Conservation (phyloP, 2,329 filamentous ascomycete species). For the Colletotrichum liriopes region DNA sequence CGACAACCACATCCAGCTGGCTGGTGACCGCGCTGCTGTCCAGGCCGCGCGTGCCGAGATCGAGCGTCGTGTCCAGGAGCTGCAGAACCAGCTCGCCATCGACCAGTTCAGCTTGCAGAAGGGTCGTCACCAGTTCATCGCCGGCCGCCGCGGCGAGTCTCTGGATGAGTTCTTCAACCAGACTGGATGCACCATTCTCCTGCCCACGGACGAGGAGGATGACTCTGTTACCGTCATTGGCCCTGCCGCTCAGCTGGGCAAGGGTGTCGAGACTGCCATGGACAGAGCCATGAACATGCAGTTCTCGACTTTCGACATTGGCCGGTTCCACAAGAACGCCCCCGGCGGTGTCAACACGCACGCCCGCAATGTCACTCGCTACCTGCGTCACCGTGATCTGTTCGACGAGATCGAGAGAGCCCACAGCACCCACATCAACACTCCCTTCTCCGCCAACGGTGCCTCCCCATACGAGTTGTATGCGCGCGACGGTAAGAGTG, state of each 20-base stretch:
- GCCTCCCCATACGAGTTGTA: conserved; percentile 90
- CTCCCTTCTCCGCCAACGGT: conserved; percentile 78
- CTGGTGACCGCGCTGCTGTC: conserved; percentile 87
- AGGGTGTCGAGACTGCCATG: conserved; percentile 86
- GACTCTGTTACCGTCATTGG: conserved; percentile 90
- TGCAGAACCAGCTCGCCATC: conserved; percentile 82
- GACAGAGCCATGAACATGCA: conserved; percentile 91
- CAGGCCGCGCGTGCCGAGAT: conserved; percentile 86
- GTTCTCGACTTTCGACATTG: conserved; percentile 86
- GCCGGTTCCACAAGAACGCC: conserved; percentile 82
- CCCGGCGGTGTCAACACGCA: conserved; percentile 82
- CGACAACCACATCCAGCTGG: conserved; percentile 87
- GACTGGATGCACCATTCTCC: conserved; percentile 90
- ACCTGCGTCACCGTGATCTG: conserved; percentile 85
- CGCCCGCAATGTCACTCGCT: conserved; percentile 88
- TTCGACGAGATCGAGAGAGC: conserved; percentile 85
- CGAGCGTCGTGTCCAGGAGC: conserved; percentile 82
- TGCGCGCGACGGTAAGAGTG: conserved; percentile 87
- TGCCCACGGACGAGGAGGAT: conserved; percentile 84
- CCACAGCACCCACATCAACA: conserved; percentile 90
- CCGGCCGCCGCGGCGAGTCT: conserved; percentile 85
- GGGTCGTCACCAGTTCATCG: conserved; percentile 94
- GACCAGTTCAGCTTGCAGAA: conserved; percentile 87
- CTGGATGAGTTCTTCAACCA: conserved; percentile 90
- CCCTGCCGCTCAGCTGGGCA: conserved; percentile 79